Evolutionary conservation across 2,329 filamentous ascomycete genomes (phyloP), one percentile per base, ranked within the genome.

Genomic region (Claviceps pazoutovae): DNA sequence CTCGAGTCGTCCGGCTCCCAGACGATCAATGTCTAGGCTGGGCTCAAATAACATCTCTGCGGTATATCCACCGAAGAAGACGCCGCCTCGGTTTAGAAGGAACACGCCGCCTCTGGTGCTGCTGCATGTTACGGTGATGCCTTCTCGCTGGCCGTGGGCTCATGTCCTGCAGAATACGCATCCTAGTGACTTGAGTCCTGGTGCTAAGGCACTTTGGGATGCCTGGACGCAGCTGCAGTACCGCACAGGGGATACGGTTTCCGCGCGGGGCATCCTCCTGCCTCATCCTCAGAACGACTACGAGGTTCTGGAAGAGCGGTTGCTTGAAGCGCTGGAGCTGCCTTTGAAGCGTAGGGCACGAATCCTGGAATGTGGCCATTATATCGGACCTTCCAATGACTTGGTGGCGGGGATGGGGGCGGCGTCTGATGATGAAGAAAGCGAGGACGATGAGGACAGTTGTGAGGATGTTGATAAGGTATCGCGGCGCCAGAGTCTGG

Each of bases 211-310:
- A 5, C 70, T 82, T n/a, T 76, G 73, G 26, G 78, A 81, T 55
- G 79, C 80, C 36, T 86, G 82, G 77, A 76, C 78, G 46, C 70
- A 84, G 53, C 70, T 91, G 2, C 80, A 83, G 56, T 82, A 86
- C 50, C 83, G 84, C 53, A 72, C 87, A 4, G 80, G 80, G 1
- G 84, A 88, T 49, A 87, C 84, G 0, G 80, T 89, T 11, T 74
- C 86, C 56, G 78, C 86, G 61, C 76, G 87, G 21, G 87, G 85
- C 2, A 75, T 93, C 37, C 70, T 93, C 44, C 74, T 93, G 7
- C 80, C 85, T 2, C 88, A 93, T 62, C 87, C 87, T 1, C 79
- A 86, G 58, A 83, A 84, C 52, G 86, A 90, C 63, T 91, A 86
- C 60, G 86, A 90, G 64, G 69, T 88, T 52, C 74, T 93, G 0